Evolutionary conservation across 495 filamentous ascomycete genomes (phyloP).

Genomic region (Aspergillus taichungensis): DNA sequence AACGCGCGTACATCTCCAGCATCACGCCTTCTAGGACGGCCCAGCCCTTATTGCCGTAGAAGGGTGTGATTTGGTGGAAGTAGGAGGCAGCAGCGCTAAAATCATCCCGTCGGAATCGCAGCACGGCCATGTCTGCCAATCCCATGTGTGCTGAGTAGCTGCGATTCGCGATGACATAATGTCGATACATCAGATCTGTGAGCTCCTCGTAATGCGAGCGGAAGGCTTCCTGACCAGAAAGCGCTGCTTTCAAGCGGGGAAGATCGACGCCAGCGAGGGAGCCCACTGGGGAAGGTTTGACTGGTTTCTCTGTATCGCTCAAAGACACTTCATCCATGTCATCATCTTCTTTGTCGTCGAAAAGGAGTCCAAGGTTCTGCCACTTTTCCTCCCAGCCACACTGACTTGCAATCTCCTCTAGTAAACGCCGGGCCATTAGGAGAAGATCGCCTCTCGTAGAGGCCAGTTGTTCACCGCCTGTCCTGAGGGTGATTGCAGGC

Average conservation of each 20-base stretch:
- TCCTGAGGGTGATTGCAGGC: conserved; percentile 32
- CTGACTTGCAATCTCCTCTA: conserved; percentile 64
- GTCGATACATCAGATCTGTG: conserved; percentile 60
- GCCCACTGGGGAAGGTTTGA: conserved; percentile 34
- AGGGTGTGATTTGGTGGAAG: conserved; percentile 72
- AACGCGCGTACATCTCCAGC: conserved; percentile 77
- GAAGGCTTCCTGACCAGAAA: conserved; percentile 28
- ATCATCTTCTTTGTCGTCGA: conserved; percentile 43
- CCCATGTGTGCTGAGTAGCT: conserved; percentile 64
- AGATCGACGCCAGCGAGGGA: conserved; percentile 25
- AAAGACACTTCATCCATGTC: conserved; percentile 34
- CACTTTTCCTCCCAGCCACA: conserved; percentile 73
- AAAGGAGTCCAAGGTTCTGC: conserved; percentile 48
- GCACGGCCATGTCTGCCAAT: conserved; percentile 76
- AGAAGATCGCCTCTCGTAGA: conserved; percentile 72
- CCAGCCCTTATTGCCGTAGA: conserved; percentile 78
- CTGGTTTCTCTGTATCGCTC: conserved; percentile 16
- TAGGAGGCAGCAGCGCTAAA: conserved; percentile 66
- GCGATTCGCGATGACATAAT: conserved; percentile 68
- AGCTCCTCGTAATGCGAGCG: conserved; percentile 61
- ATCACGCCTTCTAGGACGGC: conserved; percentile 68
- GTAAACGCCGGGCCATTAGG: conserved; percentile 65
- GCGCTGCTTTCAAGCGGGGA: conserved; percentile 19
- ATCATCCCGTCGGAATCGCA: conserved; percentile 65
- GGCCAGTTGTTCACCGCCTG: conserved; percentile 75